These are phyloP conservation scores for Viola odorata DNA, from an alignment of 345 rosid species.

Conservation along the genomic window DNA sequence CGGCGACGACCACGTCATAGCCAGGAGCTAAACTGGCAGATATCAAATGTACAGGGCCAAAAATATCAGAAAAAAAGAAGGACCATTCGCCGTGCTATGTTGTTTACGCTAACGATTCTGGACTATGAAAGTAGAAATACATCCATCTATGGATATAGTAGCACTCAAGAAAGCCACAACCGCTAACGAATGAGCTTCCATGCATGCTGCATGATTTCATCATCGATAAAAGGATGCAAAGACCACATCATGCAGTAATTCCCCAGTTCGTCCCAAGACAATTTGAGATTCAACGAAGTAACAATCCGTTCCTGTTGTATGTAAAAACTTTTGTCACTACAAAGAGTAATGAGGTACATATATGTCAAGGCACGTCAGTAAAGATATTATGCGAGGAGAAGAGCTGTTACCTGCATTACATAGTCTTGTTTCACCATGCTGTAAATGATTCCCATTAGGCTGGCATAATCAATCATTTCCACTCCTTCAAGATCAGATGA, in stretches of 20 bases:
- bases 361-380: background rate
- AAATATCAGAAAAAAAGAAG: too few species aligned
- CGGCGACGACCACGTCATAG: too few species aligned
- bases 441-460: conserved; percentile 53
- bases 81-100: too few species aligned
- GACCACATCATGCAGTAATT: background rate
- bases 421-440: conserved; percentile 73
- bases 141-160: too few species aligned
- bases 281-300: conserved; percentile 49
- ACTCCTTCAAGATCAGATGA: conserved; percentile 20
- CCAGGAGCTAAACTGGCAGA: too few species aligned
- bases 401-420: conserved; percentile 58
- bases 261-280: conserved; percentile 9
- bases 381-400: background rate
- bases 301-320: conserved; percentile 62
- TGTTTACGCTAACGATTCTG: too few species aligned
- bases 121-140: too few species aligned
- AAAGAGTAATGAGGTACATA: background rate
- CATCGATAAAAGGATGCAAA: background rate
- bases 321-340: background rate
- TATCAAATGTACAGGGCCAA: too few species aligned
- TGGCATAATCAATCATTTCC: conserved; percentile 41
- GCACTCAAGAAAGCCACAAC: background rate
- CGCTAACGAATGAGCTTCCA: background rate
- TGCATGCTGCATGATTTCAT: background rate